These are phyloP conservation scores for Phytophthora agathidicida DNA, from an alignment of 352 stramenopile genomes.

Conservation along the genomic window DNA sequence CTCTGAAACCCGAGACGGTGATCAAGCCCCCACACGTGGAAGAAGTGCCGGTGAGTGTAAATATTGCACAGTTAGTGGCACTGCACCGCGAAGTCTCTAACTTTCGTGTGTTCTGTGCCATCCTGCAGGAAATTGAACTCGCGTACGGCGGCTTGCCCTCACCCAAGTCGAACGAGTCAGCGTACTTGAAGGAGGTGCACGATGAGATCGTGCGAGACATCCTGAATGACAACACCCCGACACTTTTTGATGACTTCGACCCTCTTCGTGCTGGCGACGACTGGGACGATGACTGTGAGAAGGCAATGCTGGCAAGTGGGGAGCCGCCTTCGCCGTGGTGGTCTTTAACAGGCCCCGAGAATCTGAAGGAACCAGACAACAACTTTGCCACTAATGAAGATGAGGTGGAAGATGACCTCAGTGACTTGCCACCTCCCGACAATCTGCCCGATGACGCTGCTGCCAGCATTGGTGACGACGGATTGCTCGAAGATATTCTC, in stretches of 20 bases:
- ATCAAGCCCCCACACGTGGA: slow-evolving; percentile 18
- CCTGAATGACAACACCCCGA: slow-evolving; percentile 47
- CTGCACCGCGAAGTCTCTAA: slow-evolving; percentile 1
- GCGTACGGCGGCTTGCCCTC: slow-evolving; percentile 72
- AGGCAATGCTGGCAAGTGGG: slow-evolving; percentile 45
- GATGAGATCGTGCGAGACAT: slow-evolving; percentile 64
- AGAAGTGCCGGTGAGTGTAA: slow-evolving; percentile 47
- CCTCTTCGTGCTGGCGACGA: slow-evolving; percentile 7
- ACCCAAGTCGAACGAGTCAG: slow-evolving; percentile 30
- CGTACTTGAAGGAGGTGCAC: slow-evolving; percentile 50
- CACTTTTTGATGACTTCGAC: slow-evolving; percentile 56
- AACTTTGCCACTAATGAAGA: too few species aligned
- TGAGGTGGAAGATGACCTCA: slow-evolving; percentile 21
- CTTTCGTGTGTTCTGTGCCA: not conserved
- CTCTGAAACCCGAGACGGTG: slow-evolving; percentile 15
- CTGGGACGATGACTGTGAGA: slow-evolving; percentile 51
- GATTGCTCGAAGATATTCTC: slow-evolving; percentile 60
- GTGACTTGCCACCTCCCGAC: slow-evolving; percentile 47
- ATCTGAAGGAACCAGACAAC: slow-evolving; percentile 1
- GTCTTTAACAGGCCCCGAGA: slow-evolving; percentile 27
- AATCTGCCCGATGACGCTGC: slow-evolving; percentile 39
- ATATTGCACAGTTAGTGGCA: not conserved
- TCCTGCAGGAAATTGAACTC: slow-evolving; percentile 65
- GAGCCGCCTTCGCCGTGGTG: slow-evolving; percentile 59
- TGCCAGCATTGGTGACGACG: slow-evolving; percentile 33